Evolutionary conservation across 192 early-diverging fungal genomes (phyloP).

Genomic region (Diversispora eburnea): DNA sequence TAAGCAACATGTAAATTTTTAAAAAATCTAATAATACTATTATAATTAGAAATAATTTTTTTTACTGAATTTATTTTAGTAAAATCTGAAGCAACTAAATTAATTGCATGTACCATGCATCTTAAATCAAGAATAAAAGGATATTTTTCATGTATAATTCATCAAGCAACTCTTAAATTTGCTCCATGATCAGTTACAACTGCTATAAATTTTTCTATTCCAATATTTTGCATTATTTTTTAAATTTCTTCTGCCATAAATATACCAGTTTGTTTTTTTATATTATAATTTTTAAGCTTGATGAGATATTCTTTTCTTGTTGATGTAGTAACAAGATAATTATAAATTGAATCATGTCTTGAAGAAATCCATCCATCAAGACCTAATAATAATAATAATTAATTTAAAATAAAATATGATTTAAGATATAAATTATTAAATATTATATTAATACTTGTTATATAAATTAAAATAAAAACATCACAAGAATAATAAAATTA

Average conservation of each 20-base stretch:
- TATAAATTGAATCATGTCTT: background rate
- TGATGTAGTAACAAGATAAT: background rate
- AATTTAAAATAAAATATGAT: constrained; percentile 1
- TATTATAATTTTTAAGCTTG: background rate
- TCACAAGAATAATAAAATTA: background rate
- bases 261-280: background rate
- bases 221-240: background rate
- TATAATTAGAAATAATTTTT: too few relatives aligned
- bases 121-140: too few relatives aligned
- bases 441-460: background rate
- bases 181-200: too few relatives aligned
- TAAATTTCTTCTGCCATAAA: background rate
- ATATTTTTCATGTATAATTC: too few relatives aligned
- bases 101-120: too few relatives aligned
- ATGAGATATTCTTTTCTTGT: background rate
- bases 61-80: too few relatives aligned
- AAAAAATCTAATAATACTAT: too few relatives aligned
- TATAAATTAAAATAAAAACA: background rate
- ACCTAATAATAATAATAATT: background rate
- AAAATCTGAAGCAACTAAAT: too few relatives aligned
- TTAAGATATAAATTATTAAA: constrained; percentile 3
- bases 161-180: too few relatives aligned
- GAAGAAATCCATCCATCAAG: background rate
- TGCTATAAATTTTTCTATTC: background rate
- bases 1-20: too few relatives aligned